Conservation (phyloP, 805 yeast species). For the Ogataea parapolymorpha region DNA sequence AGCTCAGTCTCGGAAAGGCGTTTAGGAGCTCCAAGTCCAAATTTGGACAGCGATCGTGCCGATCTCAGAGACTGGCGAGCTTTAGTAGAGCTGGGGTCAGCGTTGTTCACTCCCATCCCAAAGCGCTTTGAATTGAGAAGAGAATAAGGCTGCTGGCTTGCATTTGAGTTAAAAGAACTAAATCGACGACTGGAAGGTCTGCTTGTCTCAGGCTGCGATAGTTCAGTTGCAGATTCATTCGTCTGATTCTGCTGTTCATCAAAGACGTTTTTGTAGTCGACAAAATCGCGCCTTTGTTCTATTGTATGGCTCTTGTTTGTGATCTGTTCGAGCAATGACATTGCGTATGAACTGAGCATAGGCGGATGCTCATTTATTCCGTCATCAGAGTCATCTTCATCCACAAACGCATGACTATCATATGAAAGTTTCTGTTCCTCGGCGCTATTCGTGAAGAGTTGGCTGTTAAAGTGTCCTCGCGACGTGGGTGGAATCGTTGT, state of each 20-base stretch:
- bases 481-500: slow-evolving; percentile 20
- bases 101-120: slow-evolving; percentile 4
- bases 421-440: slow-evolving; percentile 2
- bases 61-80: slow-evolving; percentile 12
- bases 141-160: slow-evolving; percentile 6
- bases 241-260: slow-evolving; percentile 1
- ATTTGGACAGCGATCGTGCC: slow-evolving; percentile 27
- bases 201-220: slow-evolving; percentile 9
- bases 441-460: slow-evolving; percentile 5
- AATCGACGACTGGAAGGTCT: slow-evolving; percentile 21
- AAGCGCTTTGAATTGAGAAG: slow-evolving; percentile 4
- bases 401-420: slow-evolving; percentile 10
- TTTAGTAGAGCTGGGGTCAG: slow-evolving; percentile 12
- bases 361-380: slow-evolving; percentile 50
- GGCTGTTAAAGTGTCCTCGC: slow-evolving; percentile 3
- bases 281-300: slow-evolving; percentile 1
- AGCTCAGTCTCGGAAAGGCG: slow-evolving; percentile 35
- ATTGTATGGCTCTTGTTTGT: slow-evolving; percentile 13
- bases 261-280: slow-evolving; percentile 2
- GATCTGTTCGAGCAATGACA: slow-evolving; percentile 43
- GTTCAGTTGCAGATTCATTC: slow-evolving; percentile 3
- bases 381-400: slow-evolving; percentile 31
- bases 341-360: slow-evolving; percentile 49
- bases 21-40: slow-evolving; percentile 50
- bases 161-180: slow-evolving; percentile 11